A percentile compares a stretch with the other conserved stretches of the same genome.
Evolutionary conservation across 495 filamentous ascomycete species (phyloP).

Genomic region (Alectoria sarmentosa): DNA sequence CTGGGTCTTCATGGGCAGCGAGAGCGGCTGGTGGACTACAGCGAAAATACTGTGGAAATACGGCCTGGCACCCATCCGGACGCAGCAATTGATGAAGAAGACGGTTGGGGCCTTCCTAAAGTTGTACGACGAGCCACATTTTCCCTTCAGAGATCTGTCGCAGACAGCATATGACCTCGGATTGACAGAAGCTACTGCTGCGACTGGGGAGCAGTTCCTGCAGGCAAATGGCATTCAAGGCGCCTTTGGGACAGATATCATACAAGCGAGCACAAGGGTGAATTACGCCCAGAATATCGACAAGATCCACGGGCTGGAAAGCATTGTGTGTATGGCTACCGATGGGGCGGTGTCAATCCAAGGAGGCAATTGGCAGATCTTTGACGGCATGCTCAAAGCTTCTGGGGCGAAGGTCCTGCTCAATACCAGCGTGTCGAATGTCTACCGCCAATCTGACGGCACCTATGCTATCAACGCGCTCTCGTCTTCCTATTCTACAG

Average conservation of each 20-base stretch:
- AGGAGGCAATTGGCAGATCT: constrained; percentile 95
- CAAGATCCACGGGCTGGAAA: constrained; percentile 80
- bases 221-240: constrained; percentile 53
- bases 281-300: constrained; percentile 91
- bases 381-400: constrained; percentile 65
- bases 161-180: constrained; percentile 56
- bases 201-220: constrained; percentile 67
- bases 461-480: constrained; percentile 44
- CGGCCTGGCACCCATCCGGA: constrained; percentile 67
- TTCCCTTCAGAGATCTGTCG: constrained; percentile 75
- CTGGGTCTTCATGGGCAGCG: constrained; percentile 61
- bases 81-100: constrained; percentile 62
- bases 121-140: constrained; percentile 73
- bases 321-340: constrained; percentile 91
- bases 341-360: constrained; percentile 72
- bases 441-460: constrained; percentile 42
- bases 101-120: constrained; percentile 68
- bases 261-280: constrained; percentile 88
- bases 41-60: constrained; percentile 80
- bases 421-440: constrained; percentile 61
- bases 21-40: constrained; percentile 68
- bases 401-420: constrained; percentile 54
- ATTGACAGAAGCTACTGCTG: constrained; percentile 53
- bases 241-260: constrained; percentile 69
- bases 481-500: constrained; percentile 14